A percentile compares a stretch with the other conserved stretches of the same genome.
phyloP scores from a whole-genome alignment of 1,284 basidiomycete genomes.

The Cutaneotrichosporon cutaneum region DNA sequence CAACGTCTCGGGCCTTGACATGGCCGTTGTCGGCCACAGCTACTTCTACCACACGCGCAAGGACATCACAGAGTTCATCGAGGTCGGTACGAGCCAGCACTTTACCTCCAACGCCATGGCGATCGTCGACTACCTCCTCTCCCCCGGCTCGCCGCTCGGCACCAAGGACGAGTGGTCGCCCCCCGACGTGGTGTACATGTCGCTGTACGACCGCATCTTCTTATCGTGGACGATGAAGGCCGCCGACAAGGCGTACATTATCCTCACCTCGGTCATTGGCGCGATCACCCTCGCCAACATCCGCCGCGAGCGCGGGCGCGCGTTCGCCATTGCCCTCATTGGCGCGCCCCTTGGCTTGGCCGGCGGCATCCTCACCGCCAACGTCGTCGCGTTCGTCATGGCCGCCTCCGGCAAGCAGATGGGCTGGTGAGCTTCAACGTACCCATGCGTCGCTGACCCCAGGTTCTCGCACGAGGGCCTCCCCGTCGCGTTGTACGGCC shows the following conservation, averaged over 20 bases:
- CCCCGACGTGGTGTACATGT: constrained; percentile 65
- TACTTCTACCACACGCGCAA: constrained; percentile 87
- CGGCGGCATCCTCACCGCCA: constrained; percentile 62
- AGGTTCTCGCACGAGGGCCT: constrained; percentile 78
- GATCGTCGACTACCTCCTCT: constrained; percentile 74
- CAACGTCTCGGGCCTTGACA: constrained; percentile 80
- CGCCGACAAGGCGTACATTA: constrained; percentile 69
- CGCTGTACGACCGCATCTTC: constrained; percentile 67
- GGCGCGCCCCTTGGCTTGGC: constrained; percentile 56
- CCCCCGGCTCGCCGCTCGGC: constrained; percentile 42
- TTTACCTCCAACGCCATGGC: constrained; percentile 90
- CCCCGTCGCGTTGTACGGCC: constrained; percentile 72
- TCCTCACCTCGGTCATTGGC: constrained; percentile 55
- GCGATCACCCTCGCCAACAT: constrained; percentile 44
- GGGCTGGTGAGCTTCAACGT: constrained; percentile 43
- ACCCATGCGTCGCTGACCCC: constrained; percentile 50
- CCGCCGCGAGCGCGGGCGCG: constrained; percentile 42
- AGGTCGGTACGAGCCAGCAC: constrained; percentile 60
- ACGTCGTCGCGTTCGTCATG: constrained; percentile 73
- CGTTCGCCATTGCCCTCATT: constrained; percentile 57
- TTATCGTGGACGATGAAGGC: constrained; percentile 67
- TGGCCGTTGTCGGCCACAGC: constrained; percentile 83
- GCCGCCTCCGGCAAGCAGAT: constrained; percentile 61
- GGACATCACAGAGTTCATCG: constrained; percentile 39
- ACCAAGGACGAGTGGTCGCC: constrained; percentile 40